phyloP scores from a whole-genome alignment of 371 early-diverging fungal genomes.

The Apophysomyces elegans region DNA sequence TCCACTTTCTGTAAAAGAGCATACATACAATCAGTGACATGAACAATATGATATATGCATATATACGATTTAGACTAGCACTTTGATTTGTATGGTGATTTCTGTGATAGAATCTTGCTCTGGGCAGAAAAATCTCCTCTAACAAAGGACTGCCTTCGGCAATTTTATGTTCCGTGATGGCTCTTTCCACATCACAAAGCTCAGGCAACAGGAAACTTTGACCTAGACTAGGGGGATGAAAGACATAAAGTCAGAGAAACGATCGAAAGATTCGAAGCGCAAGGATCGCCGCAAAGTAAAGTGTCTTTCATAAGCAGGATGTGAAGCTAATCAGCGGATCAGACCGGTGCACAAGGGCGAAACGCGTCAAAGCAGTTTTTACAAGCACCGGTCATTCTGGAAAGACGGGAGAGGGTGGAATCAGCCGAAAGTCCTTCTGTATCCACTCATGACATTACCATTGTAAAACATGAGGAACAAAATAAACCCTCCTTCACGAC shows the following conservation, averaged over 20 bases:
- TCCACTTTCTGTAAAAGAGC: too few relatives aligned
- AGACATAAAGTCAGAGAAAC: constrained; percentile 2
- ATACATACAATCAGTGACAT: too few relatives aligned
- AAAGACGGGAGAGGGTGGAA: constrained; percentile 29
- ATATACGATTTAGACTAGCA: too few relatives aligned
- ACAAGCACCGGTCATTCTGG: constrained; percentile 35
- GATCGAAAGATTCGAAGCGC: constrained; percentile 7
- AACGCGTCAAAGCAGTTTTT: constrained; percentile 20
- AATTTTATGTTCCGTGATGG: too few relatives aligned
- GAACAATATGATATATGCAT: too few relatives aligned
- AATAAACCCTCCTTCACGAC: background rate
- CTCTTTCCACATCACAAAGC: too few relatives aligned
- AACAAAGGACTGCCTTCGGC: too few relatives aligned
- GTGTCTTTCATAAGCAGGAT: background rate
- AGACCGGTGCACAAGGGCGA: constrained; percentile 1
- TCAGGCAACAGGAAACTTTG: too few relatives aligned
- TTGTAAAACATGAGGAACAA: constrained; percentile 13
- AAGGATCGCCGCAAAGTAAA: constrained; percentile 22
- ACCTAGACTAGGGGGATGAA: background rate
- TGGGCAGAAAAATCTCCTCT: too few relatives aligned
- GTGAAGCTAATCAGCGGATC: background rate
- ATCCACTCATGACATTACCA: constrained; percentile 1
- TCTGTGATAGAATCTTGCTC: too few relatives aligned
- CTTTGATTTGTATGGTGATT: too few relatives aligned
- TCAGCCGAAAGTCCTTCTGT: background rate